Evolutionary conservation across 129 eudicot genomes (phyloP).

Genomic region (Ambrosia artemisiifolia): DNA sequence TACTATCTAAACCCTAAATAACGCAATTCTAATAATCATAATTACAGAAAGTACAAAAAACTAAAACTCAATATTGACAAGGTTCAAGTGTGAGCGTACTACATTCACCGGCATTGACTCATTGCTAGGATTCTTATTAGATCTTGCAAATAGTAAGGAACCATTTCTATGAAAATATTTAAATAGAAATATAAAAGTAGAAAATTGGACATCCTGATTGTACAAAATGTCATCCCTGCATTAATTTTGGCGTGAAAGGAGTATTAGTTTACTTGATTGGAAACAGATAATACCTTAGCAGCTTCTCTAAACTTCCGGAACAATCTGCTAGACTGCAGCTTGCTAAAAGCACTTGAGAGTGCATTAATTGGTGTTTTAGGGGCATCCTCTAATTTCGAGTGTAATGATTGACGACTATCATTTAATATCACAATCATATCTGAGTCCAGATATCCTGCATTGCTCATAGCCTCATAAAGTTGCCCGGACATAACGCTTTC

Average conservation of each 20-base stretch:
- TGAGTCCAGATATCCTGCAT: constrained; percentile 90
- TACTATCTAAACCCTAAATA: background rate
- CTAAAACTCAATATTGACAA: too few species aligned
- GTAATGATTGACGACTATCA: constrained; percentile 72
- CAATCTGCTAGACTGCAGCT: constrained; percentile 78
- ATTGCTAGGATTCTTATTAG: too few species aligned
- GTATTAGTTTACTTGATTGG: background rate
- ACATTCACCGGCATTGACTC: too few species aligned
- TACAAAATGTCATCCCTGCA: background rate
- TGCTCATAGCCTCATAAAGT: constrained; percentile 95
- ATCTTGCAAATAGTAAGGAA: too few species aligned
- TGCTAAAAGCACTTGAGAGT: constrained; percentile 67
- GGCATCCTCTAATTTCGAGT: constrained; percentile 60
- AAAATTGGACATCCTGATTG: background rate
- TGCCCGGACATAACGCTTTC: constrained; percentile 80
- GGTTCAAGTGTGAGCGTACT: too few species aligned
- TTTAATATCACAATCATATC: constrained; percentile 85
- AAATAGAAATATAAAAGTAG: background rate
- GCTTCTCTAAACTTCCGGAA: constrained; percentile 72
- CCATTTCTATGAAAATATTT: background rate
- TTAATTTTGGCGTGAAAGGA: background rate
- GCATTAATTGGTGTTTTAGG: constrained; percentile 67
- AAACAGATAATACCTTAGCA: constrained; percentile 58
- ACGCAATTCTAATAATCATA: too few species aligned
- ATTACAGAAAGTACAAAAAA: too few species aligned